phyloP scores from a whole-genome alignment of 768 basidiomycete genomes.

The Lentinula guzmanii region DNA sequence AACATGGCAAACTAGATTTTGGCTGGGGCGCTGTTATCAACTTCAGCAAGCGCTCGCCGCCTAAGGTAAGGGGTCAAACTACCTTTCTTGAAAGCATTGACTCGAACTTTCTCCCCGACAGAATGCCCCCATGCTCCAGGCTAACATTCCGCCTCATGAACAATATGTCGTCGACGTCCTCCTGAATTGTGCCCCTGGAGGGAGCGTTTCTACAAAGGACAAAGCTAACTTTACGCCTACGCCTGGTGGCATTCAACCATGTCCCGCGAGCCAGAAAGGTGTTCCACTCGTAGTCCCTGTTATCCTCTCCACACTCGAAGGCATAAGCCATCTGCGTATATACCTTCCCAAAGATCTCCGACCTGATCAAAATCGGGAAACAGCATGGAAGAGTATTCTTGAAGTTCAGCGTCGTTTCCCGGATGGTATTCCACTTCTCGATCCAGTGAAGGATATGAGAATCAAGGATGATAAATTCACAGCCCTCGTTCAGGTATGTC shows the following conservation, averaged over 20 bases:
- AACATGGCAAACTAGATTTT: slow-evolving; percentile 82
- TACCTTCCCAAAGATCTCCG: slow-evolving; percentile 89
- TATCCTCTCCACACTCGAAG: slow-evolving; percentile 78
- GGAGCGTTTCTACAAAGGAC: slow-evolving; percentile 49
- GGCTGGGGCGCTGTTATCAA: slow-evolving; percentile 96
- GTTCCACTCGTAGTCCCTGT: slow-evolving; percentile 85
- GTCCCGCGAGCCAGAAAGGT: slow-evolving; percentile 65
- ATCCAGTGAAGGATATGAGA: slow-evolving; percentile 92
- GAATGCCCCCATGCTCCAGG: slow-evolving; percentile 61
- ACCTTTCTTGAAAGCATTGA: not conserved
- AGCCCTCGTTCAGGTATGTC: slow-evolving; percentile 69
- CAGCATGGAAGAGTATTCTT: slow-evolving; percentile 82
- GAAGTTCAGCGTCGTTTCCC: slow-evolving; percentile 93
- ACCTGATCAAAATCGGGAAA: slow-evolving; percentile 67
- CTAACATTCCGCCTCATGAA: slow-evolving; percentile 74
- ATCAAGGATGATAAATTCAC: slow-evolving; percentile 94
- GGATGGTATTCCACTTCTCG: slow-evolving; percentile 78
- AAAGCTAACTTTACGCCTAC: slow-evolving; percentile 47
- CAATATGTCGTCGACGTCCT: slow-evolving; percentile 94
- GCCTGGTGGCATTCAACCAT: slow-evolving; percentile 72
- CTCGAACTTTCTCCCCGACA: slow-evolving; percentile 17
- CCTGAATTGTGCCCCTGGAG: slow-evolving; percentile 67
- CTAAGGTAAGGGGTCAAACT: slow-evolving; percentile 49
- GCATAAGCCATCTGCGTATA: slow-evolving; percentile 81
- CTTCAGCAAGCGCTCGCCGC: slow-evolving; percentile 80